phyloP scores from a whole-genome alignment of 208 protist genomes.

The Leishmania tropica region DNA sequence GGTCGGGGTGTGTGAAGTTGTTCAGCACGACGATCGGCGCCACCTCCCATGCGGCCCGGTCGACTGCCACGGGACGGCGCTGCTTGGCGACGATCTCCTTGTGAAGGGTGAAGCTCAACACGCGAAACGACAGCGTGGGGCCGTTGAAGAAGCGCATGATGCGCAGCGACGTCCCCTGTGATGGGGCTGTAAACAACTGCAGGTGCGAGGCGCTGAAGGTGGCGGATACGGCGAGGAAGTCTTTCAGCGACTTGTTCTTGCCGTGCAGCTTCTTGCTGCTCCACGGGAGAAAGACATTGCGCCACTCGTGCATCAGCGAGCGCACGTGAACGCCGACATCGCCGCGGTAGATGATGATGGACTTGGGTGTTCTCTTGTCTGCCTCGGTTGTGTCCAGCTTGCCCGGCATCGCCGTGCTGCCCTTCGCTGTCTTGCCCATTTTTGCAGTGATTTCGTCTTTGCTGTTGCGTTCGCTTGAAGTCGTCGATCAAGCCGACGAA shows the following conservation, averaged over 20 bases:
- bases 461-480: background rate
- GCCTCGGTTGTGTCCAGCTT: constrained; percentile 87
- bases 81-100: constrained; percentile 81
- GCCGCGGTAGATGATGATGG: constrained; percentile 91
- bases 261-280: constrained; percentile 90
- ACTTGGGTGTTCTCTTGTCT: constrained; percentile 88
- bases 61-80: constrained; percentile 63
- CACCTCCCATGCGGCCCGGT: constrained; percentile 74
- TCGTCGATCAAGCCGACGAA: background rate
- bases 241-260: constrained; percentile 90
- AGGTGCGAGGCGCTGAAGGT: constrained; percentile 85
- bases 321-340: constrained; percentile 82
- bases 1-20: constrained; percentile 88
- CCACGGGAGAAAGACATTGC: constrained; percentile 89
- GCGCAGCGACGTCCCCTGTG: constrained; percentile 83
- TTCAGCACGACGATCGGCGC: constrained; percentile 92
- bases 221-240: constrained; percentile 82
- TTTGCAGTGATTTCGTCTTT: background rate
- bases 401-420: constrained; percentile 50
- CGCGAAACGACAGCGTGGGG: constrained; percentile 88
- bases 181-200: constrained; percentile 87
- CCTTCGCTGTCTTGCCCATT: constrained; percentile 27
- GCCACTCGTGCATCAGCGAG: constrained; percentile 91
- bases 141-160: constrained; percentile 93
- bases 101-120: constrained; percentile 86